Base-by-base conservation (phyloP, 1,139 yeast genomes). In the Entelexis paramagnoliae region DNA sequence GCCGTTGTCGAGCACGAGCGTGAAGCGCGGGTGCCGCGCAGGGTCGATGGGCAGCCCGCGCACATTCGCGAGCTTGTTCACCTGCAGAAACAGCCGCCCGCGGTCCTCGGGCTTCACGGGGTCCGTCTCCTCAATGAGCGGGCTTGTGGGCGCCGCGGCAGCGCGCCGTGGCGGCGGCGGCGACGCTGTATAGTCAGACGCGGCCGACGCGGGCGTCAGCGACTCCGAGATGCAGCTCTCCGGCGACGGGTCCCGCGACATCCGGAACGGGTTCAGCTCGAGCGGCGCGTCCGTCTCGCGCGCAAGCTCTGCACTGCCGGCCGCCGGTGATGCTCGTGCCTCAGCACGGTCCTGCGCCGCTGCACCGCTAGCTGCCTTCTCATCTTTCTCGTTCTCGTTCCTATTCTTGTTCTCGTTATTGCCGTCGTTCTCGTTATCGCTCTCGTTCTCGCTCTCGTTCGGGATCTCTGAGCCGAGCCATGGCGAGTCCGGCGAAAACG, bases 1-100 rank as follows among this genome's bases (percentile, higher is more conserved):
- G 2, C 96, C 96, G 66, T 91, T 91, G 66, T 91, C 97, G 59
- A 91, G 72, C 9, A 87, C 80, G 43, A 88, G 63, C 45, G 80
- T 77, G 66, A 85, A 81, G 51, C 76, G 74, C 1, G 89, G 89
- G 36, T 78, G 71, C 54, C 80, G 80, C 5, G 66, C 63, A 20
- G 67, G 67, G 51, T 63, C 68, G 13, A 66, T 51, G 1, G 91
- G 86, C 53, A 88, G 68, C 46, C 77, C 77, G 3, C 57, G 50
- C 34, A 88, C 65, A 48, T 76, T 78, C 55, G 74, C 72, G 51
- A 88, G 66, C 0, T 81, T 80, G 53, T 80, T 72, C 45, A 89
- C 75, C 54, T 82, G 75, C 53, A 89, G 70, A 66, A 87, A 89
- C 28, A 89, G 68, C 43, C 88, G 74, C 3, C 97, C 97, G 52